phyloP scores from a whole-genome alignment of 768 basidiomycete species.

The Boletus insuetus region DNA sequence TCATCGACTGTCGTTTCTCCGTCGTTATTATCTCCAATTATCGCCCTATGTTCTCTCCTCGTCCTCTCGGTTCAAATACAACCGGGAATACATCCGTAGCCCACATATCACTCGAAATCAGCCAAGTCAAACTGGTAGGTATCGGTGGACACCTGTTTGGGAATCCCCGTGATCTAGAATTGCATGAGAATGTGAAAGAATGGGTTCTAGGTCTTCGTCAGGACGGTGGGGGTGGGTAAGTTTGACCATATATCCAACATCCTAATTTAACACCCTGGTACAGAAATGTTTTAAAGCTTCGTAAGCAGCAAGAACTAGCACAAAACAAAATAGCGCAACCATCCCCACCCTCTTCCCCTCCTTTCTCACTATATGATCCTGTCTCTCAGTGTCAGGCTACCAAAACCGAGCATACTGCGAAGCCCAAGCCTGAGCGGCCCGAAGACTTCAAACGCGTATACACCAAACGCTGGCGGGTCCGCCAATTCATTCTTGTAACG shows the following conservation, averaged over 20 bases:
- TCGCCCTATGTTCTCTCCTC: constrained; percentile 48
- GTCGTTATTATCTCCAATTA: constrained; percentile 49
- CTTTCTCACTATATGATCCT: background rate
- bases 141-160: constrained; percentile 45
- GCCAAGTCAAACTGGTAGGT: constrained; percentile 41
- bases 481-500: background rate
- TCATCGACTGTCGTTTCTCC: constrained; percentile 47
- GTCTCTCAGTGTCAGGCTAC: background rate
- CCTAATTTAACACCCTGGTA: background rate
- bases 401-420: constrained; percentile 1
- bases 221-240: constrained; percentile 62
- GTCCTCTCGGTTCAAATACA: constrained; percentile 41
- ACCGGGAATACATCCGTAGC: constrained; percentile 38
- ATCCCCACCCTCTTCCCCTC: constrained; percentile 8
- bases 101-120: constrained; percentile 56
- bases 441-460: constrained; percentile 15
- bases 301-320: constrained; percentile 39
- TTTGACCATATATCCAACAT: constrained; percentile 10
- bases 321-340: constrained; percentile 2
- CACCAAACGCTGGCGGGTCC: constrained; percentile 27
- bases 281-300: constrained; percentile 47
- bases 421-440: constrained; percentile 5
- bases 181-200: constrained; percentile 36
- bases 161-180: constrained; percentile 46
- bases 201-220: constrained; percentile 59